Conservation (phyloP, 441 rosid species). For the Euphorbia celastroides region DNA sequence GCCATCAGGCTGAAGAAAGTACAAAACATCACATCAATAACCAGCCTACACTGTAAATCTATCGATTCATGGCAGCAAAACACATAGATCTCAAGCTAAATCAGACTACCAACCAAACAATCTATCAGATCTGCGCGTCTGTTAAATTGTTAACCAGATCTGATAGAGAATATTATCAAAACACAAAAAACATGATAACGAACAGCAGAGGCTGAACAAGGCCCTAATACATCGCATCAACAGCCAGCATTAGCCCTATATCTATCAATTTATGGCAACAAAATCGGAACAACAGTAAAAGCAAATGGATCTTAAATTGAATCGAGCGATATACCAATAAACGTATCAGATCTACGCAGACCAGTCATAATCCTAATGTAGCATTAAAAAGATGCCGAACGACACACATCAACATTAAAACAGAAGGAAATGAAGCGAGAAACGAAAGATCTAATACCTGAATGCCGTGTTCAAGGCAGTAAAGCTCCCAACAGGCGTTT, state of each 20-base stretch:
- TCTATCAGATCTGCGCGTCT: no score
- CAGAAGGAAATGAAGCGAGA: neutral
- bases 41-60: no score
- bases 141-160: no score
- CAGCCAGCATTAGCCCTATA: neutral
- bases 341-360: neutral
- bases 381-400: neutral
- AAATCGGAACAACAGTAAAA: neutral
- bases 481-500: constrained; percentile 58
- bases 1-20: constrained; percentile 31
- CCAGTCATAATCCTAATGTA: neutral
- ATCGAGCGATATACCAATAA: neutral
- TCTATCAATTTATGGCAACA: neutral
- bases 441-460: constrained; percentile 40
- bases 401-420: neutral
- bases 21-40: neutral
- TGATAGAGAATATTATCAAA: no score
- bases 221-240: no score
- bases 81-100: no score
- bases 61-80: no score
- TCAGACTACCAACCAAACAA: no score
- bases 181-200: no score
- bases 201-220: no score
- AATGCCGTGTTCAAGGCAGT: constrained; percentile 88
- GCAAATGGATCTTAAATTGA: neutral